These are phyloP conservation scores for Microstegium vimineum DNA, from an alignment of 176 grass and related monocot species.

Conservation along the genomic window DNA sequence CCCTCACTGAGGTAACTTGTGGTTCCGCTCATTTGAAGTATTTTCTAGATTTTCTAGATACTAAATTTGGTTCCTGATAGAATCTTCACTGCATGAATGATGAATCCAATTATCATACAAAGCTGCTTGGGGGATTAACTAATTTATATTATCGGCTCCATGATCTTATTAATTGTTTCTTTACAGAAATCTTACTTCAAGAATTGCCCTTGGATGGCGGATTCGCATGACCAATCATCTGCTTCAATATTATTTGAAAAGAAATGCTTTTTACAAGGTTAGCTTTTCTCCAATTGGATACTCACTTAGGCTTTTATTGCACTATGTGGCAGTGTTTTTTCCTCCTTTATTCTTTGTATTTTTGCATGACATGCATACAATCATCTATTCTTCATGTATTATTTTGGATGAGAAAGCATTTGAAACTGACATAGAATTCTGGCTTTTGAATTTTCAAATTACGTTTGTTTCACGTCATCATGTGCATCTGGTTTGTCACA, in stretches of 20 bases:
- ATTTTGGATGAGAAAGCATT: neutral
- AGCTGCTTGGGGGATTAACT: neutral
- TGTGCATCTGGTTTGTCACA: neutral
- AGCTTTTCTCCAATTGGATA: neutral
- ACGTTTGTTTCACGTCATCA: neutral
- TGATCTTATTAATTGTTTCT: constrained; percentile 28
- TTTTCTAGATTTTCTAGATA: neutral
- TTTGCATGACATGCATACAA: neutral
- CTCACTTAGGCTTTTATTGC: neutral
- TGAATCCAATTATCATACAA: neutral
- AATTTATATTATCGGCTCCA: neutral
- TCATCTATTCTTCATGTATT: neutral
- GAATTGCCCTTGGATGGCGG: constrained; percentile 91
- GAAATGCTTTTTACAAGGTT: constrained; percentile 96
- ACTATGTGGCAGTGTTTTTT: neutral
- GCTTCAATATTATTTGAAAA: constrained; percentile 84
- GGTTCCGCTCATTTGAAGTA: constrained; percentile 4
- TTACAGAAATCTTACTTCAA: constrained; percentile 81
- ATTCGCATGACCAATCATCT: constrained; percentile 93
- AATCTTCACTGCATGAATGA: constrained; percentile 14
- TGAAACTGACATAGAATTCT: neutral
- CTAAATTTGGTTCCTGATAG: neutral
- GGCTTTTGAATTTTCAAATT: neutral
- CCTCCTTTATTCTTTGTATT: neutral
- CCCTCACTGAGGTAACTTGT: constrained; percentile 71